phyloP scores from a whole-genome alignment of 2,329 filamentous ascomycete genomes.

The Hymenoscyphus fructigenus region DNA sequence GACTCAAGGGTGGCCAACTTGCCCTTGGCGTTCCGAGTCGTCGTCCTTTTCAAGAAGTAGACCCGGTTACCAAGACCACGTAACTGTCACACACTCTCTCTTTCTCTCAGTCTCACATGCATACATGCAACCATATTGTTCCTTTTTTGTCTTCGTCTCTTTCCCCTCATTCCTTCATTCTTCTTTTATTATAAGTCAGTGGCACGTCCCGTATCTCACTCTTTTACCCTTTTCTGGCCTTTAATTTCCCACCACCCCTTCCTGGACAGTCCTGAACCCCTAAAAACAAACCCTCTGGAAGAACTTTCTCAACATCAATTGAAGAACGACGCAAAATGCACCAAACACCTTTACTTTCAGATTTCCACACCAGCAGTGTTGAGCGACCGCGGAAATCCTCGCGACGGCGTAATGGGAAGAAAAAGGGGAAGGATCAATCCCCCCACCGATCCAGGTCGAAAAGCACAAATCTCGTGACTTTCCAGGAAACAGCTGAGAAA shows the following conservation, averaged over 20 bases:
- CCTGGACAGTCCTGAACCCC: background rate
- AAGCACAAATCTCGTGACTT: conserved; percentile 5
- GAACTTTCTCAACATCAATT: background rate
- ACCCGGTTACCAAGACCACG: background rate
- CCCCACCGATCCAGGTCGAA: background rate
- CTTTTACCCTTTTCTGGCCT: background rate
- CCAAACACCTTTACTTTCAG: conserved; percentile 5
- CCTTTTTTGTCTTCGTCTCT: background rate
- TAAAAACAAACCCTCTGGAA: background rate
- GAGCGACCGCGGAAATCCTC: conserved; percentile 4
- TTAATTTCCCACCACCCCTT: background rate
- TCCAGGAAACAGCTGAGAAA: conserved; percentile 1
- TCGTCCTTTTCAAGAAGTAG: background rate
- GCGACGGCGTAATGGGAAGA: conserved; percentile 7
- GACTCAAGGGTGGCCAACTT: background rate
- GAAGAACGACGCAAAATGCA: background rate
- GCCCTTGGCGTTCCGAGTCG: background rate
- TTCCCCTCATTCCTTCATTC: background rate
- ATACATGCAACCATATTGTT: background rate
- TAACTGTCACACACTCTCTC: background rate
- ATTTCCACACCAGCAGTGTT: conserved; percentile 8
- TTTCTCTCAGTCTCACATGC: background rate
- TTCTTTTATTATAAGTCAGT: background rate
- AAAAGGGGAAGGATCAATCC: background rate
- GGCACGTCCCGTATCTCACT: conserved; percentile 1